Base-by-base conservation (phyloP, 78 protist genomes). In the Dictyostelium brefeldianum region DNA sequence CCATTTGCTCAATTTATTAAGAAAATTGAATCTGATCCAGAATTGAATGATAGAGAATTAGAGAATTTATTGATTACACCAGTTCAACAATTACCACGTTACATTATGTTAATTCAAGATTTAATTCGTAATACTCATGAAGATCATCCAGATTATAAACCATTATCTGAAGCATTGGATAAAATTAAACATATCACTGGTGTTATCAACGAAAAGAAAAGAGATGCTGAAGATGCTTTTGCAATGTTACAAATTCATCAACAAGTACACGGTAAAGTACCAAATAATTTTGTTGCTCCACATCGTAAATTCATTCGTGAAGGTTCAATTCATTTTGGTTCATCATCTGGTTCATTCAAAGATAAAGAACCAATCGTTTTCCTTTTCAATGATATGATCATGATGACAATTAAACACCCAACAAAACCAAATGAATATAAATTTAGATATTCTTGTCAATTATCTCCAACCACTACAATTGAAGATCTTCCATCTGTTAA, bases 191-290 rank as follows among this genome's bases (percentile, higher is more conserved):
- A 41, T 36, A 47, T 73, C 6, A 87, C 93, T 18, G 51, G 78
- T 1, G 48, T 75, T 31, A 80, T 87, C 56, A 87, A 87, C 31
- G 93, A 87, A 56, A 54, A 80, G 46, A 87, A 87, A 46, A 53
- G 93, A 51, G 93, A 87, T 43, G 93, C 93, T n/a, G 93, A 87
- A 51, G 93, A 87, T 65, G 93, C 93, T 9, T 75, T 87, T 51
- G 81, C 93, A 3, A 87, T 87, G 93, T 54, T 87, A 25, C 57
- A 50, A 25, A 87, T 87, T 17, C 83, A 87, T 43, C 93, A 87
- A 64, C 78, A 20, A 31, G 75, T 87, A 1, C 93, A 78, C 36
- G 93, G 93, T 25, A 87, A 87, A 62, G 73, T 87, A 2, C 93
- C 93, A 87, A 43, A 41, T 8, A 36, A 74, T 27, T 87, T 87